phyloP scores from a whole-genome alignment of 139 green algal species.

The Coelastrella sp. region DNA sequence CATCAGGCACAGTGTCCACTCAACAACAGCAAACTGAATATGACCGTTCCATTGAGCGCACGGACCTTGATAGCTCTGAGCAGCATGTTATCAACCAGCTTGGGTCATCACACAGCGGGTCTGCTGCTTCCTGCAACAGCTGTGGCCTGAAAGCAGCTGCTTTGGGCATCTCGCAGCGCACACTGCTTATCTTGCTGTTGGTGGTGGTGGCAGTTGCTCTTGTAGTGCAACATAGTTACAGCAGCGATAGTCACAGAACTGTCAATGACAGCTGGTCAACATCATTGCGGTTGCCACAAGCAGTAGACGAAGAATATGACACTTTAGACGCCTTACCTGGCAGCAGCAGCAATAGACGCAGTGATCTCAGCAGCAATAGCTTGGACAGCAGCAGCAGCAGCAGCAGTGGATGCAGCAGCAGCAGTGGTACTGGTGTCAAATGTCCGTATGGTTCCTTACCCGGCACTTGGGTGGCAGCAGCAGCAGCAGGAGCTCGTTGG shows the following conservation, averaged over 20 bases:
- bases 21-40: neutral
- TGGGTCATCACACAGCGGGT: too few relatives aligned
- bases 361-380: neutral
- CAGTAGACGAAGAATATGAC: neutral
- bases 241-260: too few relatives aligned
- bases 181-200: too few relatives aligned
- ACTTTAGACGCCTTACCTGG: neutral
- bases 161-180: too few relatives aligned
- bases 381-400: constrained; percentile 39
- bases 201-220: too few relatives aligned
- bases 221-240: too few relatives aligned
- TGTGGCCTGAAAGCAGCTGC: too few relatives aligned
- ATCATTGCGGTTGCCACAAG: neutral
- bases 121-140: too few relatives aligned
- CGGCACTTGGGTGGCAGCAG: constrained; percentile 35
- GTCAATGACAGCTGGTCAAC: too few relatives aligned
- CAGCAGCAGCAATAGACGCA: neutral
- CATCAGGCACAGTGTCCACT: neutral
- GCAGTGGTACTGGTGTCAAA: neutral
- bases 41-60: neutral
- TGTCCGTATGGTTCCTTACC: constrained; percentile 37
- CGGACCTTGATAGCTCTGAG: neutral
- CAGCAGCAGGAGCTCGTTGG: constrained; percentile 25
- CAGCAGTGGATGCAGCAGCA: constrained; percentile 9
- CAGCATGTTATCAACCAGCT: neutral